These are phyloP conservation scores for Diacronema lutheri DNA, from an alignment of 78 protist genomes.

Conservation along the genomic window DNA sequence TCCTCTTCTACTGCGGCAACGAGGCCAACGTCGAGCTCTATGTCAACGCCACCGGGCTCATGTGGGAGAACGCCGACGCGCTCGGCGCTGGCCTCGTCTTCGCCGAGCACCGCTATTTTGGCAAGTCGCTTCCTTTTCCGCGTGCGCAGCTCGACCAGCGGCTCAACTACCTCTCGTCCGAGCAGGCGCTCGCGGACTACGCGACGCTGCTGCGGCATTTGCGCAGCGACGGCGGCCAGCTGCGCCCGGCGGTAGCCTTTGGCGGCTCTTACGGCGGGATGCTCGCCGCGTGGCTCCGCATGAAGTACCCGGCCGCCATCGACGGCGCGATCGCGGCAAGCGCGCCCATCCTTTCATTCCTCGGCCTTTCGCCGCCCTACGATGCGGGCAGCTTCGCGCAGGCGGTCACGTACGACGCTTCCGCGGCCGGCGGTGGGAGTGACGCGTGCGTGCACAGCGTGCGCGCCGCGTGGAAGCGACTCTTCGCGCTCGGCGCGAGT, in stretches of 20 bases:
- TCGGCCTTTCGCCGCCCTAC: neutral
- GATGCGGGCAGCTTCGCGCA: neutral
- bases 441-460: neutral
- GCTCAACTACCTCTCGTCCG: neutral
- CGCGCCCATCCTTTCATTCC: constrained; percentile 14
- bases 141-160: neutral
- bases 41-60: constrained; percentile 63
- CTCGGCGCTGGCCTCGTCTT: constrained; percentile 29
- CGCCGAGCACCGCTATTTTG: constrained; percentile 43
- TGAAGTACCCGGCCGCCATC: constrained; percentile 3
- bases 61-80: constrained; percentile 38
- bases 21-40: constrained; percentile 75
- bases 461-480: neutral
- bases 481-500: neutral
- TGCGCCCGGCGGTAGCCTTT: neutral
- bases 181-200: constrained; percentile 22
- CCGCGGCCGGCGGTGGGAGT: neutral
- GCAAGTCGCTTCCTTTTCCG: neutral
- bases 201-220: neutral
- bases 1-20: constrained; percentile 85
- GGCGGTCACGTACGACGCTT: neutral
- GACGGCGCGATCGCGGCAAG: constrained; percentile 36
- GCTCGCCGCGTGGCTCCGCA: constrained; percentile 39
- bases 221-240: neutral
- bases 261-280: constrained; percentile 51